Percentiles rank a stretch among this genome's conserved stretches.
These are phyloP conservation scores for Galeopsis tetrahit DNA, from an alignment of 257 asterid genomes.

Conservation along the genomic window DNA sequence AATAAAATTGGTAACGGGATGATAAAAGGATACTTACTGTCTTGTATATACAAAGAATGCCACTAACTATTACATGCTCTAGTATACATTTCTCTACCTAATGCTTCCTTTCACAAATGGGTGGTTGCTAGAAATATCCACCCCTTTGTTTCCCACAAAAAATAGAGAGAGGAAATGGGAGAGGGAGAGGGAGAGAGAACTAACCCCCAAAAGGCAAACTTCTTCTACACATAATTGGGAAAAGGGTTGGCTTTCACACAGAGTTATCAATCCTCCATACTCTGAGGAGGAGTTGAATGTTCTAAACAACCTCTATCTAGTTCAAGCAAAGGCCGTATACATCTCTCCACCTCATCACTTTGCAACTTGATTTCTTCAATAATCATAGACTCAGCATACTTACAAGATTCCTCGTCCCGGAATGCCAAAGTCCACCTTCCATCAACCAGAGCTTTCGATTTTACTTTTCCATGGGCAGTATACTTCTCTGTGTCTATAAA, in stretches of 20 bases:
- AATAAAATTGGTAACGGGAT: not conserved
- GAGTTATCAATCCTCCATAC: conserved; percentile 36
- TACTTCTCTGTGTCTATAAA: conserved; percentile 49
- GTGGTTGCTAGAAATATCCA: conserved; percentile 46
- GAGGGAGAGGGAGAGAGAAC: conserved; percentile 15
- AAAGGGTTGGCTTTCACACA: conserved; percentile 35
- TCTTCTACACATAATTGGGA: conserved; percentile 29
- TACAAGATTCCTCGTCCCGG: conserved; percentile 79
- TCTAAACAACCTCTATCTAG: conserved; percentile 44
- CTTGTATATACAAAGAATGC: conserved; percentile 56
- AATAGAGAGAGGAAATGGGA: conserved; percentile 22
- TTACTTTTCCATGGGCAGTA: conserved; percentile 56
- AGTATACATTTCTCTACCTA: conserved; percentile 56
- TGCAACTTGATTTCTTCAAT: conserved; percentile 68
- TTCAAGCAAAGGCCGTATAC: conserved; percentile 64
- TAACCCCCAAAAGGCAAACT: conserved; percentile 19
- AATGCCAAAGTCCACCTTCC: conserved; percentile 99
- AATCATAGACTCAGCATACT: conserved; percentile 69
- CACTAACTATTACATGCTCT: conserved; percentile 46
- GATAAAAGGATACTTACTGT: conserved; percentile 18
- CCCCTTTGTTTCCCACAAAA: conserved; percentile 32
- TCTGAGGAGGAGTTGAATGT: conserved; percentile 31
- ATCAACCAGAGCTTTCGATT: conserved; percentile 74
- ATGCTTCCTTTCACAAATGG: conserved; percentile 43
- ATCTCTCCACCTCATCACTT: conserved; percentile 61